Percentiles rank a stretch among this genome's conserved stretches.
Conservation (phyloP, 306 rosid genomes). For the Pterocarpus macrocarpus region DNA sequence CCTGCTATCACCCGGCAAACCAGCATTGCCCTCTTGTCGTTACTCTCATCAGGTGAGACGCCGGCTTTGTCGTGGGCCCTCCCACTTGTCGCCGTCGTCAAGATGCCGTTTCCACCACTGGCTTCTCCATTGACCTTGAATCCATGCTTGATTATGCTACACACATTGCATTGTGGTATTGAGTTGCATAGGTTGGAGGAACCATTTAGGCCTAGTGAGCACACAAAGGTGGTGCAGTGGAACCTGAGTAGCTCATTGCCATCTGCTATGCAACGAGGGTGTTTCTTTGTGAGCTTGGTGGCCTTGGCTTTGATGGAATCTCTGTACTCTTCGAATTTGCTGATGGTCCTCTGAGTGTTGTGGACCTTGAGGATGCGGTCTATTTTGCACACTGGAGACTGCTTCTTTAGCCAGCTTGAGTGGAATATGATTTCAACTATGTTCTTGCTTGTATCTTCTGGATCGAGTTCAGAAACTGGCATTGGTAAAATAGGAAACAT, state of each 20-base stretch:
- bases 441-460: slow-evolving; percentile 98
- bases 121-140: slow-evolving; percentile 58
- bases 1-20: slow-evolving; percentile 99
- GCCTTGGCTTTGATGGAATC: slow-evolving; percentile 89
- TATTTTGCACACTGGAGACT: slow-evolving; percentile 88
- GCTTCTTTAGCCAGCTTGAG: slow-evolving; percentile 95
- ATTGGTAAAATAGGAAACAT: slow-evolving; percentile 16
- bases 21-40: slow-evolving; percentile 84
- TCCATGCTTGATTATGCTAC: slow-evolving; percentile 80
- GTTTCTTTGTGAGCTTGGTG: slow-evolving; percentile 72
- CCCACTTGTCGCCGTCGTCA: slow-evolving; percentile 93
- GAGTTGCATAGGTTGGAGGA: slow-evolving; percentile 89
- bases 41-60: slow-evolving; percentile 38
- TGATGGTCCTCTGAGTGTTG: slow-evolving; percentile 80
- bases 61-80: slow-evolving; percentile 82
- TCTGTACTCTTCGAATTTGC: slow-evolving; percentile 86
- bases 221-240: slow-evolving; percentile 79
- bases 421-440: slow-evolving; percentile 98
- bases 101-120: slow-evolving; percentile 58
- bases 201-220: slow-evolving; percentile 89
- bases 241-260: slow-evolving; percentile 95
- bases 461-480: slow-evolving; percentile 88
- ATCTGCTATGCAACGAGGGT: slow-evolving; percentile 93
- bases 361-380: slow-evolving; percentile 92
- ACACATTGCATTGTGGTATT: slow-evolving; percentile 70